phyloP scores from a whole-genome alignment of 73 alveolate species.

The Paramecium bursaria region DNA sequence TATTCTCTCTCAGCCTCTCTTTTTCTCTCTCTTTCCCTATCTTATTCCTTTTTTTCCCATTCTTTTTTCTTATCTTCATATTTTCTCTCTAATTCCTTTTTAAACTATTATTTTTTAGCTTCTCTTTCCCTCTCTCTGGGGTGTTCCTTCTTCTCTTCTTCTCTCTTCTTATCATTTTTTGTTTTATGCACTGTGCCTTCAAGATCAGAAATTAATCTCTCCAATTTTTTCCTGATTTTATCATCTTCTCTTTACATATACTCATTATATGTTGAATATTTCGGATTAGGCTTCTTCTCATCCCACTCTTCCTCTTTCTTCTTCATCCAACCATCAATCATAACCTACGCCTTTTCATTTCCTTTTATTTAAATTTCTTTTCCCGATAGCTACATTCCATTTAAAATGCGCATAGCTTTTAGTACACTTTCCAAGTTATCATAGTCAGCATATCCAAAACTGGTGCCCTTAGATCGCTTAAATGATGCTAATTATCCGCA shows the following conservation, averaged over 20 bases:
- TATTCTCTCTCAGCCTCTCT: slow-evolving; percentile 45
- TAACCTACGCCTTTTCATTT: slow-evolving; percentile 39
- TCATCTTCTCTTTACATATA: slow-evolving; percentile 56
- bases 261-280: slow-evolving; percentile 27
- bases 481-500: slow-evolving; percentile 53
- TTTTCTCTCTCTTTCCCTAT: slow-evolving; percentile 57
- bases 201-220: slow-evolving; percentile 20
- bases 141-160: slow-evolving; percentile 57
- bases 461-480: slow-evolving; percentile 55
- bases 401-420: slow-evolving; percentile 50
- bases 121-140: slow-evolving; percentile 62
- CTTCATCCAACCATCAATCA: slow-evolving; percentile 57
- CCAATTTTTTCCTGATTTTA: slow-evolving; percentile 32
- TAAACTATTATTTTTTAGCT: background rate
- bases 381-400: slow-evolving; percentile 19
- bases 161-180: slow-evolving; percentile 56
- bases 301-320: slow-evolving; percentile 56
- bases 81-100: slow-evolving; percentile 50
- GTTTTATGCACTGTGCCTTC: slow-evolving; percentile 56
- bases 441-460: slow-evolving; percentile 57
- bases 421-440: slow-evolving; percentile 53
- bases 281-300: slow-evolving; percentile 32
- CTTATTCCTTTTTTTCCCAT: slow-evolving; percentile 54
- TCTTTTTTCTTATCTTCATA: slow-evolving; percentile 38
- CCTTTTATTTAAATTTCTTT: slow-evolving; percentile 39